These are phyloP conservation scores for Fraxinus angustifolia DNA, from an alignment of 305 asterid genomes.

Conservation along the genomic window DNA sequence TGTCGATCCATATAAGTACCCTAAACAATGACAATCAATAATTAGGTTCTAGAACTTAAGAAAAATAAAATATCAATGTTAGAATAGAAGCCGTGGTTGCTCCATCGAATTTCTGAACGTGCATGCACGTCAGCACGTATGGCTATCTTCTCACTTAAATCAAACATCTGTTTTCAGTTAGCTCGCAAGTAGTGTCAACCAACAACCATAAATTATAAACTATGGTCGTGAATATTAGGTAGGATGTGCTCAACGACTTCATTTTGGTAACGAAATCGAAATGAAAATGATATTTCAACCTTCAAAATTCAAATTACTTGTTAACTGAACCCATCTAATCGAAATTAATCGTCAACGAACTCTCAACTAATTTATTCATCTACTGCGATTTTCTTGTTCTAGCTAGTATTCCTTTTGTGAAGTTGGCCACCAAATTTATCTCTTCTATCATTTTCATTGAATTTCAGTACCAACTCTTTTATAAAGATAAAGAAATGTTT, in stretches of 20 bases:
- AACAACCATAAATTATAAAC: neutral
- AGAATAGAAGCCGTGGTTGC: neutral
- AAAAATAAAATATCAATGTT: neutral
- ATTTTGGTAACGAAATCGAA: neutral
- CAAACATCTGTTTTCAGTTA: neutral
- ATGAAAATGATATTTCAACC: neutral
- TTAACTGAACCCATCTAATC: neutral
- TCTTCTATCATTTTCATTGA: conserved; percentile 25
- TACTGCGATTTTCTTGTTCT: neutral
- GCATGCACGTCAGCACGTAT: neutral
- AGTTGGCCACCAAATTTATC: conserved; percentile 17
- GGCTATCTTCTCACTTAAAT: neutral
- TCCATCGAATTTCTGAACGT: neutral
- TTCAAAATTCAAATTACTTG: neutral
- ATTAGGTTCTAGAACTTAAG: neutral
- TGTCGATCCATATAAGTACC: neutral
- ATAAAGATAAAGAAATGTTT: conserved; percentile 2
- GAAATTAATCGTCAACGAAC: neutral
- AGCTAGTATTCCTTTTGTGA: neutral
- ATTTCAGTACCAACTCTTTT: conserved; percentile 12
- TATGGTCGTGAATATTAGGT: neutral
- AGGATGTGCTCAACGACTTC: neutral
- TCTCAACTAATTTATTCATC: neutral
- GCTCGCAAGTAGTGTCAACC: neutral
- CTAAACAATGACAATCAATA: neutral